Base-by-base conservation (phyloP, 2,329 filamentous ascomycete genomes). In the Beauveria medogensis region DNA sequence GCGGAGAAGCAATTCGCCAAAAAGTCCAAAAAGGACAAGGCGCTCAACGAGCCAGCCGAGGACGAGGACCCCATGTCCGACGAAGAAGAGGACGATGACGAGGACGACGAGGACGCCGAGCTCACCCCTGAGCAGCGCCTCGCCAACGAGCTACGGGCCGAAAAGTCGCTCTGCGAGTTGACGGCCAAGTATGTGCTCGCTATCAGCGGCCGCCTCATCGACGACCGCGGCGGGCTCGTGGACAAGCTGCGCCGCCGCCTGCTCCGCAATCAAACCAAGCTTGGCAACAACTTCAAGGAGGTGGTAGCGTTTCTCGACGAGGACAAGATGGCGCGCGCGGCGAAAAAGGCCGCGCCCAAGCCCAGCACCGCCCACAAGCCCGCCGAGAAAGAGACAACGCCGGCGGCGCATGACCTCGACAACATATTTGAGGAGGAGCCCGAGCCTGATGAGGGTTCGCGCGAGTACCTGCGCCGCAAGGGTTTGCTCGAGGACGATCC, bases 271-370 rank as follows among this genome's bases (percentile, higher is more conserved):
- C 88, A 88, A 70, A 78, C 77, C n/a, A 86, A 85, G 69, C 81
- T 99, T 3, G 94, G 94, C 2, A 78, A 83, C 51, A 97, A 94
- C 71, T 95, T 90, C 79, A 90, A 88, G 69, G 91, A 94, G 67
- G 85, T 97, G 7, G 78, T 96, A 5, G 83, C 85, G 9, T 94
- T 88, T 71, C 78, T 97, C 4, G 92, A 96, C 68, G 84, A 88
- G 61, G 79, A 81, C 54, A 86, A 87, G 68, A 73, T 83, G 48
- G 79, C 73, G 43, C 72, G 73, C 43, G 75, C 74, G 22, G 72
- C 70, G 54, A 82, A 79, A 69, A 76, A 73, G 65, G 70, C 72
- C 40, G 67, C 67, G 59, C 55, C 55, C 22, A 50, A 43, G 37
- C 59, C 37, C 28, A 64, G 48, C 50, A 59, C 24, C 3, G 24